phyloP scores from a whole-genome alignment of 768 basidiomycete genomes.

The Psilocybe subaeruginosa region DNA sequence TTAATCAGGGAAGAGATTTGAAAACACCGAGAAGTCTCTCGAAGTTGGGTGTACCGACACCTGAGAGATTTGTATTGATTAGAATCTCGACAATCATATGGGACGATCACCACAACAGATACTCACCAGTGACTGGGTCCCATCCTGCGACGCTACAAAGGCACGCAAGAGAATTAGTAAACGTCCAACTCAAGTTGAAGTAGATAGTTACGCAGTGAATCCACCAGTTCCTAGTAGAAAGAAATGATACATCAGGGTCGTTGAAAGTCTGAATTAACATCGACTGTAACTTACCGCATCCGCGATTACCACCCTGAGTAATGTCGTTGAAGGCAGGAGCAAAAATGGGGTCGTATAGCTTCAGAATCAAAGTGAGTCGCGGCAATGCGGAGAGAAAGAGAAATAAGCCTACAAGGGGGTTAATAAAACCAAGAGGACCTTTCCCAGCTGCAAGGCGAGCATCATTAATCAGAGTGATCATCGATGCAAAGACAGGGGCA shows the following conservation, averaged over 20 bases:
- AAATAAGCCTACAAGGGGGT: conserved; percentile 35
- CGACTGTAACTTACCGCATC: conserved; percentile 18
- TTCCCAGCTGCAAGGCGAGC: conserved; percentile 46
- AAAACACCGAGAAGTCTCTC: conserved; percentile 21
- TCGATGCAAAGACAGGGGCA: conserved; percentile 41
- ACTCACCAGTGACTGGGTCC: conserved; percentile 44
- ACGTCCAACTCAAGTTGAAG: not conserved
- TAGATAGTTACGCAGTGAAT: conserved; percentile 32
- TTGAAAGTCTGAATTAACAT: not conserved
- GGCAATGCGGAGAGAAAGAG: not conserved
- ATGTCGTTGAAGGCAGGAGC: conserved; percentile 27
- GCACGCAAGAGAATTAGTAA: not conserved
- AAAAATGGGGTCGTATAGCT: conserved; percentile 23
- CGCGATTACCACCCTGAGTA: conserved; percentile 25
- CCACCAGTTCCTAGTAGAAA: conserved; percentile 31
- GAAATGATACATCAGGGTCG: not conserved
- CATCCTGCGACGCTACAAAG: conserved; percentile 35
- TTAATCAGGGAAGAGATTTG: conserved; percentile 22
- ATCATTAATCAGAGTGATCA: conserved; percentile 57
- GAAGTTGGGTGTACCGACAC: conserved; percentile 42
- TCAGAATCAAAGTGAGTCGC: not conserved
- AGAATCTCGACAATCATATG: not conserved
- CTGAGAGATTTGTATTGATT: conserved; percentile 14
- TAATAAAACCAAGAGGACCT: conserved; percentile 50
- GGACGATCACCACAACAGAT: not conserved